Evolutionary conservation across 2,329 filamentous ascomycete genomes (phyloP), one percentile per base, ranked within the genome.

Genomic region (Paraconiothyrium sp.): DNA sequence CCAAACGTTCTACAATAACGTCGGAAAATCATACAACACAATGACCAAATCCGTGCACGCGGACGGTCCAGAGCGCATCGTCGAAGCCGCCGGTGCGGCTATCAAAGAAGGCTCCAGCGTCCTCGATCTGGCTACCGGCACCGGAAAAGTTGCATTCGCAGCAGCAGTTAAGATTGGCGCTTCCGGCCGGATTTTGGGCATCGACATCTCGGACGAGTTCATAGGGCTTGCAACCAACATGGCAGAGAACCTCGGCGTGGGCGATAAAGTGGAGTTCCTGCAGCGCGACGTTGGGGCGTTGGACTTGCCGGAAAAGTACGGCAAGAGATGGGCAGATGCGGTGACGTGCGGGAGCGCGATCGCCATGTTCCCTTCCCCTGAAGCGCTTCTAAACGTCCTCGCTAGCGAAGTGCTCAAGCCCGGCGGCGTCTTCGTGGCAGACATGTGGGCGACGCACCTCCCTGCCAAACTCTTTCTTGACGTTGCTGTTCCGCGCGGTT

Each of bases 301-400:
- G 16, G 41, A 34, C 8, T n/a, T 61, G 20, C 46, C 52, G 24
- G 54, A 14, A 20, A 9, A 14, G 52, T 50, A 57, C 27, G 27
- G 14, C 22, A 20, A 30, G 14, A 35, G 54, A 10, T 50, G 51
- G 16, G 48, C 48, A 16, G 59, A 61, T 44, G 59, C 54, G 2
- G 52, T 57, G 27, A 61, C 59, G 16, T 52, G 46, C 22, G 59
- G 59, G 9, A 61, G 47, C 27, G 59, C 59, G 6, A 61, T 61
- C n/a, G 47, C 24, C 1, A 37, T 61, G 52, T 51, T 61, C 41
- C 27, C 54, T 2, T 8, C 9, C 27, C 59, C 44, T 9, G 5
- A n/a, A 27, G 11, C 16, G 4, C 8, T 61, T 16, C 37, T 61
- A 5, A 14, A 34, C 3, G 22, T 44, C 4, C 20, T 51, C 16